These are phyloP conservation scores for Pneumocystis sp. DNA, from an alignment of 1,139 yeast species.

Conservation along the genomic window DNA sequence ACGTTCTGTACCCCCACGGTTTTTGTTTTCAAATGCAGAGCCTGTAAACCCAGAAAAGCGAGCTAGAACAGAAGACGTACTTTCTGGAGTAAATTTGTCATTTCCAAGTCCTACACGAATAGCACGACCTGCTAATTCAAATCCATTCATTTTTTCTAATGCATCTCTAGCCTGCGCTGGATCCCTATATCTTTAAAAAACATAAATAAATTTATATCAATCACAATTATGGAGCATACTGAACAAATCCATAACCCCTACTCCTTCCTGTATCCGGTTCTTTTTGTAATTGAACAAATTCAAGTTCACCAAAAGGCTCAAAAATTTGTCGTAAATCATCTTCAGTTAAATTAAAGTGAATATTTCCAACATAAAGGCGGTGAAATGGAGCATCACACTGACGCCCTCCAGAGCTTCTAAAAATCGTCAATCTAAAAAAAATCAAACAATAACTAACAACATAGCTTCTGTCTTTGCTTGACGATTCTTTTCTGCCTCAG, in stretches of 20 bases:
- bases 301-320: conserved; percentile 25
- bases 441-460: neutral
- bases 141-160: conserved; percentile 24
- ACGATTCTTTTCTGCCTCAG: conserved; percentile 27
- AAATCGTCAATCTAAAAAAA: neutral
- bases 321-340: conserved; percentile 23
- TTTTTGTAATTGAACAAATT: conserved; percentile 21
- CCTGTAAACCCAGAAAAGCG: conserved; percentile 8
- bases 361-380: conserved; percentile 24
- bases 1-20: conserved; percentile 7
- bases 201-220: neutral
- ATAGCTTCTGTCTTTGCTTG: conserved; percentile 17
- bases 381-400: conserved; percentile 17
- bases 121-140: conserved; percentile 23
- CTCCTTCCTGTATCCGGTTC: conserved; percentile 24
- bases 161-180: conserved; percentile 22
- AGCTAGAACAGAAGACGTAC: conserved; percentile 8
- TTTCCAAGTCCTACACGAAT: conserved; percentile 24
- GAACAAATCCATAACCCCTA: conserved; percentile 25
- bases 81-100: conserved; percentile 16
- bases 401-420: conserved; percentile 1
- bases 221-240: conserved; percentile 14
- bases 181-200: conserved; percentile 16
- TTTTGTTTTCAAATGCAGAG: conserved; percentile 5
- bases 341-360: conserved; percentile 23